Base-by-base conservation (phyloP, 164 flowering plant species). In the Vitis labrusca region DNA sequence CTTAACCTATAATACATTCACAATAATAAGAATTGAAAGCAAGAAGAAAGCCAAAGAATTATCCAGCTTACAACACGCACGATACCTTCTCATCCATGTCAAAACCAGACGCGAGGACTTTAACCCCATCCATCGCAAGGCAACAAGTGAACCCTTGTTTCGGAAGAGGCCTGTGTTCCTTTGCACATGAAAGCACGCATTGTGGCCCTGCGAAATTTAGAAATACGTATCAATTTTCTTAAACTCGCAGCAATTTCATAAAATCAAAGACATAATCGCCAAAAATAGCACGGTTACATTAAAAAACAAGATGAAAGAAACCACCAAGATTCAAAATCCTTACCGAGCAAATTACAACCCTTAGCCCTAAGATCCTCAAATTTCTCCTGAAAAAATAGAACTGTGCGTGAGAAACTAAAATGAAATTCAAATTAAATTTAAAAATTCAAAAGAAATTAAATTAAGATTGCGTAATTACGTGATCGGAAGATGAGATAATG, bases 91-190 rank as follows among this genome's bases (percentile, higher is more conserved):
- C 99, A 49, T 88, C 83, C 76, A 69, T 78, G 3, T 90, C 89
- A 82, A 95, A 93, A 29, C 99, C 98, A 53, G 99, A 87, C 14
- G 88, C 87, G 61, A 95, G 89, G 23, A 93, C 81, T 82, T 89
- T 93, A 63, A 89, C 92, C 63, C 98, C 95, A 78, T 93, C 98
- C 97, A 95, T 88, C 17, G 96, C 99, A 73, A 95, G 92, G 81
- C 99, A 95, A 80, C 99, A 95, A 74, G 93, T 89, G 65, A 80
- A 95, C 9, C 91, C 97, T 72, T 83, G 83, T 74, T 85, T 84
- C 60, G 98, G 98, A 16, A 95, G 77, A 15, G 72, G 57, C 69
- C 91, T 82, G 27, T 80, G 84, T 69, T 93, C 97, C 81, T 90
- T 93, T 50, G 97, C 96, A 78, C 99, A 95, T 17, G 91, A 83